Percentiles rank a stretch among this genome's conserved stretches.
Conservation (phyloP, 1,139 yeast genomes). For the Hyphopichia pseudoburtonii region DNA sequence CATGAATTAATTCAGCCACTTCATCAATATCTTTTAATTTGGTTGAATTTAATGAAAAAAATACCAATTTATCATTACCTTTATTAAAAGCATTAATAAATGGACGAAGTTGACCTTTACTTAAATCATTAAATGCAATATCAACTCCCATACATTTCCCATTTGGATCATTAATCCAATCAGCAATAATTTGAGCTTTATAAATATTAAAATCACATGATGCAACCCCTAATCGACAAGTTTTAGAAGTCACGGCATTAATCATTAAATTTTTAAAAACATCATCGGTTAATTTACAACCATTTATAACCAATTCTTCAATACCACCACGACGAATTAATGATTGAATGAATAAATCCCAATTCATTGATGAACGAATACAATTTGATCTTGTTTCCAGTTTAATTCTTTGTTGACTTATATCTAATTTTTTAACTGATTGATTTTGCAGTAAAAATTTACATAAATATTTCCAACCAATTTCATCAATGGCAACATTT, state of each 20-base stretch:
- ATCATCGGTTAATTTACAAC: conserved; percentile 62
- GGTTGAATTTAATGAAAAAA: conserved; percentile 75
- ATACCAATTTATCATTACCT: conserved; percentile 44
- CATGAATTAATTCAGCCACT: conserved; percentile 49
- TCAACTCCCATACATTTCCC: conserved; percentile 77
- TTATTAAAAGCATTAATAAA: conserved; percentile 46
- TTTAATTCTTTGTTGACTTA: conserved; percentile 72
- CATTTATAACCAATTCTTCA: conserved; percentile 81
- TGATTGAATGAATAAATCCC: conserved; percentile 67
- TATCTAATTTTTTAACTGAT: conserved; percentile 65
- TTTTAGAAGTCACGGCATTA: conserved; percentile 51
- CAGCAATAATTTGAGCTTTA: conserved; percentile 56
- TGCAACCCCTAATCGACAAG: conserved; percentile 78
- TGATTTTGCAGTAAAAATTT: conserved; percentile 62
- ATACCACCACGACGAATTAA: conserved; percentile 64
- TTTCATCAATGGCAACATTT: conserved; percentile 70
- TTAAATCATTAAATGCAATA: conserved; percentile 77
- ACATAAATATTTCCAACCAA: conserved; percentile 76
- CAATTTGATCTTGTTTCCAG: conserved; percentile 44
- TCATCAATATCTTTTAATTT: conserved; percentile 55
- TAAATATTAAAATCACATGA: conserved; percentile 59
- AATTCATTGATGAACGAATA: conserved; percentile 68
- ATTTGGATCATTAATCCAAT: conserved; percentile 58
- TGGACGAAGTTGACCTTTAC: conserved; percentile 50
- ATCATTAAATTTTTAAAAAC: conserved; percentile 52